Percentiles rank a stretch among this genome's conserved stretches.
These are phyloP conservation scores for Thelephora ganbajun DNA, from an alignment of 768 basidiomycete genomes.

Conservation along the genomic window DNA sequence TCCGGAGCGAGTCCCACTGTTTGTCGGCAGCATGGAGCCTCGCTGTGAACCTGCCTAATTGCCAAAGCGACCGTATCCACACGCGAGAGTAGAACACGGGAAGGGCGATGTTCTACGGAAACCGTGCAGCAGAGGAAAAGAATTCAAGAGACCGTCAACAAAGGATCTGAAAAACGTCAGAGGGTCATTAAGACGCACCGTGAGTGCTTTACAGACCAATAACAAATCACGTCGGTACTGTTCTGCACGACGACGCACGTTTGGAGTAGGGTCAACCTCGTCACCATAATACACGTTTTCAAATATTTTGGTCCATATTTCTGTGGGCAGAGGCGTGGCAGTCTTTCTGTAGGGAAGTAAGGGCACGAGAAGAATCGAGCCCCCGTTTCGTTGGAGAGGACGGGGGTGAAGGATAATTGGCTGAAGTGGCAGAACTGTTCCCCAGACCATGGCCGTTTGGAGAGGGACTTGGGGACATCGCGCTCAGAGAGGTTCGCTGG, in stretches of 20 bases:
- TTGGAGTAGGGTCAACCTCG: not conserved
- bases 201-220: conserved; percentile 26
- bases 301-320: conserved; percentile 60
- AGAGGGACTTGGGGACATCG: too few relatives aligned
- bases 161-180: not conserved
- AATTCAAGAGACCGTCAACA: not conserved
- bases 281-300: conserved; percentile 17
- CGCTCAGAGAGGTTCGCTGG: too few relatives aligned
- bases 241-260: conserved; percentile 3
- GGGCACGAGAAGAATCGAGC: conserved; percentile 51
- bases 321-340: conserved; percentile 44
- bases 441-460: too few relatives aligned
- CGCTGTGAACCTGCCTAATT: conserved; percentile 44
- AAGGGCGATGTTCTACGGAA: conserved; percentile 41
- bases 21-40: conserved; percentile 50
- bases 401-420: conserved; percentile 47
- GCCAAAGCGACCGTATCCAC: conserved; percentile 24
- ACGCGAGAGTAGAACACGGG: conserved; percentile 55
- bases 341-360: conserved; percentile 44
- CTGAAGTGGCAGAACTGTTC: too few relatives aligned
- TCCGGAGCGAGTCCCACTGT: conserved; percentile 78
- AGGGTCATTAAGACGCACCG: conserved; percentile 16
- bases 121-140: conserved; percentile 1
- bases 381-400: conserved; percentile 45
- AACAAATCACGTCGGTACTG: conserved; percentile 15